Conservation (phyloP, 495 filamentous ascomycete genomes). For the Aspergillus olivimuriae region DNA sequence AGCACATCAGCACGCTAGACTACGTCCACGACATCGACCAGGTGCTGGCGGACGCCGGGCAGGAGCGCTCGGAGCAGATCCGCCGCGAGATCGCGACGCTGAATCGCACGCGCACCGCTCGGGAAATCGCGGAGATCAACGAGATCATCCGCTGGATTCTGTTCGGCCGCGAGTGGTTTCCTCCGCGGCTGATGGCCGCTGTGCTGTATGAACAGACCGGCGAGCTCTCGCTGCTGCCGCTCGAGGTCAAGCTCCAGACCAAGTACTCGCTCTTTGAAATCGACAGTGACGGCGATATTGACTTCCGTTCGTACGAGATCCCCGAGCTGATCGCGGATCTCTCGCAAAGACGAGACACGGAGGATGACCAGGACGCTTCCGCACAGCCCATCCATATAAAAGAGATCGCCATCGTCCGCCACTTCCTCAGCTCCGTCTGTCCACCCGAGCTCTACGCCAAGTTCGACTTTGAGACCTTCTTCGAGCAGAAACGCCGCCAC, state of each 20-base stretch:
- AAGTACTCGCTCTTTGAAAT: constrained; percentile 32
- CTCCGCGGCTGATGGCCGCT: constrained; percentile 13
- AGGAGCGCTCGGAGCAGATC: constrained; percentile 30
- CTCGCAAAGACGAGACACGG: too few species aligned
- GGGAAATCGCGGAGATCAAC: constrained; percentile 35
- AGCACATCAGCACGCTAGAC: constrained; percentile 29
- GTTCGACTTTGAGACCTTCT: constrained; percentile 32
- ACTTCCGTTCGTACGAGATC: constrained; percentile 18
- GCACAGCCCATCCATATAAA: constrained; percentile 3
- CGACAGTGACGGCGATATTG: constrained; percentile 26
- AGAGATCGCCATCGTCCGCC: constrained; percentile 26
- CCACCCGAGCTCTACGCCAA: constrained; percentile 24
- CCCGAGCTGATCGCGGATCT: constrained; percentile 8
- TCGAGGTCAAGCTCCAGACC: constrained; percentile 26
- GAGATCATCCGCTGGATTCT: constrained; percentile 35
- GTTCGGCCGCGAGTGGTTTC: constrained; percentile 21
- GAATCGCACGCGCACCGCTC: constrained; percentile 27
- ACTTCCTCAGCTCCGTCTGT: constrained; percentile 31
- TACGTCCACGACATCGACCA: constrained; percentile 30
- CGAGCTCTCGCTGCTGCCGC: constrained; percentile 27
- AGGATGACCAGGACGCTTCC: too few species aligned
- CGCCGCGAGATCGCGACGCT: constrained; percentile 25
- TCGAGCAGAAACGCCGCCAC: constrained; percentile 21
- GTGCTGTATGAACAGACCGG: constrained; percentile 12
- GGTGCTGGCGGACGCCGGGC: constrained; percentile 28